Evolutionary conservation across 768 basidiomycete species (phyloP), one percentile per base, ranked within the genome.

Genomic region (Paxillus involutus): DNA sequence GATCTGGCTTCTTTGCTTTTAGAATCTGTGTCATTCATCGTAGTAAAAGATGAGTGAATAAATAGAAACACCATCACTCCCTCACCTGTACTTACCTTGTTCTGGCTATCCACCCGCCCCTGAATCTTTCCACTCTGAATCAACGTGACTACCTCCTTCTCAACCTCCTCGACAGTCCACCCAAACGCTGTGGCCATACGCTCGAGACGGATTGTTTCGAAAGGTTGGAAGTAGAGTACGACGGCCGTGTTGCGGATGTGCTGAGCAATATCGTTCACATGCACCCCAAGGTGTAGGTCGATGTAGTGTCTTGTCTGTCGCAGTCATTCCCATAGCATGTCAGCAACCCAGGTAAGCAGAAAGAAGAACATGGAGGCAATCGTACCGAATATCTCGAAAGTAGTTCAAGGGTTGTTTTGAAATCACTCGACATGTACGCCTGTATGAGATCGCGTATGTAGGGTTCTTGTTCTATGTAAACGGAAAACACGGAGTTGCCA

Each of bases 161-260:
- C 86, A 30, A 91, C 83, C 55, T 87, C 82, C 3, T 83, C 82
- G 7, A 89, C 72, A 0, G 78, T 76, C 84, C 89, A 88, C 3
- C 94, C 94, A 63, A 98, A 96, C 10, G 94, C 92, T 3, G 72
- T 68, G 36, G 88, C 85, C 91, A 97, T 95, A 35, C 88, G 81
- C 41, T 87, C 85, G 29, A 98, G 80, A 41, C 84, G 79, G 66
- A 97, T 91, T 9, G 89, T 84, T 26, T 88, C 80, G 70, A 94
- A 98, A 0, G 95, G 95, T 61, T 86, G 82, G 77, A 97, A 94
- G 72, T 95, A 98, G 45, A 93, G 81, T n/a, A 83, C 76, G 46
- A 98, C 77, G 0, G 92, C 87, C 55, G 84, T 85, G 59, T 88
- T 84, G 39, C 83, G 84, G 70, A 98, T 88, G 30, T 83, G 76